phyloP scores from a whole-genome alignment of 768 basidiomycete species.

The Mycena capillaripes region DNA sequence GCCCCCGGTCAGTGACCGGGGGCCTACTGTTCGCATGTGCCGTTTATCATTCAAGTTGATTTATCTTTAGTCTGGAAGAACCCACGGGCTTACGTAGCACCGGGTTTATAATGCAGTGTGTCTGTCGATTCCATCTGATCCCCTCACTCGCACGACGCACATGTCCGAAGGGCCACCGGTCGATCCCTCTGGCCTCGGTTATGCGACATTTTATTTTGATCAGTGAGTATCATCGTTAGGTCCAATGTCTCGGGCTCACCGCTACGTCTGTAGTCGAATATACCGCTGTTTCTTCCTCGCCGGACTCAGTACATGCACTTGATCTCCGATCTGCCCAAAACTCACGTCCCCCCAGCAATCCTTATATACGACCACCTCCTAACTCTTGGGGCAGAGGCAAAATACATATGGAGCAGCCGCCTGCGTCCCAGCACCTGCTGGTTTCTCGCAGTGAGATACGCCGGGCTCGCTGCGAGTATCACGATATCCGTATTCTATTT shows the following conservation, averaged over 20 bases:
- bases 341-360: conserved; percentile 3
- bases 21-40: too few relatives aligned
- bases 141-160: neutral
- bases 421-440: conserved; percentile 25
- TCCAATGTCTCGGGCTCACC: neutral
- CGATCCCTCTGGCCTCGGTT: conserved; percentile 8
- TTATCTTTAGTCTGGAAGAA: neutral
- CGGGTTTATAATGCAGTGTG: neutral
- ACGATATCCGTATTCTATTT: conserved; percentile 21
- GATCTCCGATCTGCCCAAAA: neutral
- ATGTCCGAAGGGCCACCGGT: neutral
- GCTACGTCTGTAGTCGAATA: conserved; percentile 3
- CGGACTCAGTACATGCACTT: conserved; percentile 8
- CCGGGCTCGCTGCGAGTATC: conserved; percentile 10
- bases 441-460: conserved; percentile 23
- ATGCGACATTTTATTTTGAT: conserved; percentile 8
- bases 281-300: conserved; percentile 18
- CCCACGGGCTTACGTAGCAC: neutral
- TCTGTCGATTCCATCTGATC: neutral
- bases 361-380: conserved; percentile 22
- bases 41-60: too few relatives aligned
- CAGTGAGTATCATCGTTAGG: neutral
- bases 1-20: too few relatives aligned
- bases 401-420: conserved; percentile 18
- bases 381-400: conserved; percentile 11